phyloP scores from a whole-genome alignment of 164 flowering plant genomes.

The Sedum album region DNA sequence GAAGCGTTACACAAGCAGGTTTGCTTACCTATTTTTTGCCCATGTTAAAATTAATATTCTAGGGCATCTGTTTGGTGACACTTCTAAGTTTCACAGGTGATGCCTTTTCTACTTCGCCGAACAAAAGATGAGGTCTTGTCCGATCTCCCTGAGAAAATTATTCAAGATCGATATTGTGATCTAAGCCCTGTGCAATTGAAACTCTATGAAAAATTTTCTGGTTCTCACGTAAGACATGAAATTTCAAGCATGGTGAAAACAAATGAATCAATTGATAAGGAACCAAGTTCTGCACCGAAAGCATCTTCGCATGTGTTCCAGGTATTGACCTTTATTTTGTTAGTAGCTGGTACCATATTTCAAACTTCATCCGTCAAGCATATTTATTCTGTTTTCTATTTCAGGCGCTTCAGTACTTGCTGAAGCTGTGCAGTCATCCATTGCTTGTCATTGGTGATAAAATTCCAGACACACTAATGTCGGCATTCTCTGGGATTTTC shows the following conservation, averaged over 20 bases:
- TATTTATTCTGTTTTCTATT: slow-evolving; percentile 13
- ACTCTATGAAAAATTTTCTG: slow-evolving; percentile 89
- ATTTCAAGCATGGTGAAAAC: slow-evolving; percentile 56
- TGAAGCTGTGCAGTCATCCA: slow-evolving; percentile 99
- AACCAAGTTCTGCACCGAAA: slow-evolving; percentile 43
- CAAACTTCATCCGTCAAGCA: background rate
- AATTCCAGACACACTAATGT: slow-evolving; percentile 39
- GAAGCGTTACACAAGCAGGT: slow-evolving; percentile 99
- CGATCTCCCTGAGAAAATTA: slow-evolving; percentile 95
- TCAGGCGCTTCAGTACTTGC: slow-evolving; percentile 92
- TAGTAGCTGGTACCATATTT: background rate
- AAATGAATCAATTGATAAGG: slow-evolving; percentile 39
- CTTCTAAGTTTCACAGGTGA: slow-evolving; percentile 44
- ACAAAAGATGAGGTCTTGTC: slow-evolving; percentile 95
- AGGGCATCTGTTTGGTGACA: background rate
- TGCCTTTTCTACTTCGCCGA: slow-evolving; percentile 98
- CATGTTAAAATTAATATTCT: background rate
- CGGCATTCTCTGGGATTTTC: slow-evolving; percentile 43
- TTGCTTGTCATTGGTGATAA: slow-evolving; percentile 81
- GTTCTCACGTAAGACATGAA: slow-evolving; percentile 74
- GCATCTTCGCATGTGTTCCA: slow-evolving; percentile 95
- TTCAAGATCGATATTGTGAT: slow-evolving; percentile 97
- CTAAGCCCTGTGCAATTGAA: slow-evolving; percentile 79
- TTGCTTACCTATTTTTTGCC: background rate
- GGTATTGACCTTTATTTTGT: slow-evolving; percentile 28